Evolutionary conservation across 2,329 filamentous ascomycete species (phyloP), one percentile per base, ranked within the genome.

Genomic region (Diplodia intermedia): DNA sequence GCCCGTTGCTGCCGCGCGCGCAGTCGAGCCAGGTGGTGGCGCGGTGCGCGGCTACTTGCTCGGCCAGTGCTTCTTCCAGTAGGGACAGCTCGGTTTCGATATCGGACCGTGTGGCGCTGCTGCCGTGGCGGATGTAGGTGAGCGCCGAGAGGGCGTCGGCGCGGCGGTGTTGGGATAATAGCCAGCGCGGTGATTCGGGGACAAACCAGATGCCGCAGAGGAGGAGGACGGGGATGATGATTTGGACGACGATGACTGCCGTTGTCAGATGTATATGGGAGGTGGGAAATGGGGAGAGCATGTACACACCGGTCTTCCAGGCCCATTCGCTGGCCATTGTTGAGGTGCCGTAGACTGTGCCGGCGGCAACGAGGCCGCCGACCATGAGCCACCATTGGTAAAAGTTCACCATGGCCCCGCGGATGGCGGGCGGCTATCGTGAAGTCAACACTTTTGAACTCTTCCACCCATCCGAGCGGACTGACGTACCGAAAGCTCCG

Each of bases 161-260:
- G 11, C 82, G 77, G 12, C 84, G 83, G 57, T 86, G 84, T 38
- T 86, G 82, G 55, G 82, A 80, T 38, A 87, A 82, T 7, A 88
- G 79, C 86, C 86, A 82, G 52, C 78, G 71, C 0, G 80, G 79
- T 7, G 75, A 78, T 65, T 82, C 79, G 15, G 73, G 76, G 7
- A 79, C 69, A 55, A 80, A 76, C 68, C 79, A 78, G 12, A 75
- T 75, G 0, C 71, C 74, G 1, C 70, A 52, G 9, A 79, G 71
- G 0, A 76, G 68, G 6, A 78, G 66, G 20, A 75, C 15, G 0
- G 77, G 78, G 65, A 79, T 73, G 65, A 74, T 69, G 11, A 52
- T 49, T 29, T 50, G 43, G 54, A 52, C 14, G 26, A 54, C 79
- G 12, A 83, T 71, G 9, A 50, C 57, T 62, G 57, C 11, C 8